Conservation (phyloP, 768 basidiomycete species). For the Rubroboletus satanas region DNA sequence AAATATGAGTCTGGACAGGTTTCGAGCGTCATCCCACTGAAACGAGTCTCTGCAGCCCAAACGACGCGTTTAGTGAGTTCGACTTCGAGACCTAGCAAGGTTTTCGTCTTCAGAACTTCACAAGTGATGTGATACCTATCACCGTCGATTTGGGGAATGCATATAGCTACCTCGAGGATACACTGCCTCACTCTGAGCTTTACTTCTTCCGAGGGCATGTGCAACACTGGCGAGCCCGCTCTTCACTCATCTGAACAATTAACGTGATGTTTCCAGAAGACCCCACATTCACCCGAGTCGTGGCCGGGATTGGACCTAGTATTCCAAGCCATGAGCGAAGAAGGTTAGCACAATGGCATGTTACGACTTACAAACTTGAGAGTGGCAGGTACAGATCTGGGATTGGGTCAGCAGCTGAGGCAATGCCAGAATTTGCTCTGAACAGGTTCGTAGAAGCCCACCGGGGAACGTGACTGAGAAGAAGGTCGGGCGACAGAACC, state of each 20-base stretch:
- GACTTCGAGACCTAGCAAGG: neutral
- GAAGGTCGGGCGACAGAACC: neutral
- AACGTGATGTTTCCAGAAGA: neutral
- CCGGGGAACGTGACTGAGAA: neutral
- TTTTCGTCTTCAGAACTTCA: neutral
- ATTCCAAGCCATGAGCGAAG: neutral
- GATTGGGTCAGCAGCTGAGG: neutral
- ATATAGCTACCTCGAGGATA: neutral
- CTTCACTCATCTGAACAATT: neutral
- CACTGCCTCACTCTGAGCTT: constrained; percentile 10
- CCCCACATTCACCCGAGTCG: neutral
- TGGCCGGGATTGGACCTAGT: neutral
- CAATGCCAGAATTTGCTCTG: neutral
- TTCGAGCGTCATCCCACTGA: neutral
- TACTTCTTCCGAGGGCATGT: constrained; percentile 1
- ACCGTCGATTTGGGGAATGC: neutral
- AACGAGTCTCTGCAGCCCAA: neutral
- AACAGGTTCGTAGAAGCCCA: neutral
- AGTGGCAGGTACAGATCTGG: neutral
- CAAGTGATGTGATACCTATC: neutral
- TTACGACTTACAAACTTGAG: neutral
- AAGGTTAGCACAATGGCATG: neutral
- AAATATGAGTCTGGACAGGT: neutral
- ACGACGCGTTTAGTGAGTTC: neutral
- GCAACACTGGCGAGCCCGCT: neutral